phyloP scores from a whole-genome alignment of 495 filamentous ascomycete species.

The Polyplosphaeria fusca region DNA sequence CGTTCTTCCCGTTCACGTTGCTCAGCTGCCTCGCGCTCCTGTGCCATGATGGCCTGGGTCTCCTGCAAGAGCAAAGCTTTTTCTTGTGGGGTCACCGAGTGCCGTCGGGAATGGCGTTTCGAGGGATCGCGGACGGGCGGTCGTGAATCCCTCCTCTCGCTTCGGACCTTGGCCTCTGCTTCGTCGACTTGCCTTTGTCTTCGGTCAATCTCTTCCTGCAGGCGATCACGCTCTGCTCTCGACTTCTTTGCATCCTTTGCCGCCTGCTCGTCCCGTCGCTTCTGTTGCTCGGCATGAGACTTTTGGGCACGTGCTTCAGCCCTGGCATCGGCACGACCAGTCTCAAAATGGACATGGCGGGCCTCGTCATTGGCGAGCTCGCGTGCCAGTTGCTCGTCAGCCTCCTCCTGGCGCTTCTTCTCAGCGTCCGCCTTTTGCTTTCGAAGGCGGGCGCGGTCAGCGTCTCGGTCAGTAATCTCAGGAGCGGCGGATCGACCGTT shows the following conservation, averaged over 20 bases:
- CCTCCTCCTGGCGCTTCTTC: conserved; percentile 22
- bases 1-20: conserved; percentile 13
- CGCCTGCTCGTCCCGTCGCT: conserved; percentile 9
- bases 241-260: too few relatives aligned
- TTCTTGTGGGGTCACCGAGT: conserved; percentile 3
- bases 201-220: conserved; percentile 6
- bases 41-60: conserved; percentile 18
- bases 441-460: conserved; percentile 14
- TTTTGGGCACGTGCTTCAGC: conserved; percentile 17
- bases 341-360: conserved; percentile 19
- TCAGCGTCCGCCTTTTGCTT: conserved; percentile 4
- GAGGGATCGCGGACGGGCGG: conserved; percentile 9
- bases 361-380: conserved; percentile 15
- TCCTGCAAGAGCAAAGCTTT: background rate
- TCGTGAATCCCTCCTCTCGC: conserved; percentile 8
- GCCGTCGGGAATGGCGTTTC: conserved; percentile 10
- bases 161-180: background rate
- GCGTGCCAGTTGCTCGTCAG: conserved; percentile 2
- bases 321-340: conserved; percentile 12
- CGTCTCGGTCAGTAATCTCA: conserved; percentile 23
- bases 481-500: conserved; percentile 7
- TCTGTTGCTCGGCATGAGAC: conserved; percentile 21
- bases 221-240: background rate
- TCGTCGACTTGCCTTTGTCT: background rate
- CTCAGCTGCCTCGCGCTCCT: conserved; percentile 9